Conservation (phyloP, 495 filamentous ascomycete genomes). For the Lasiosphaeria miniovina region DNA sequence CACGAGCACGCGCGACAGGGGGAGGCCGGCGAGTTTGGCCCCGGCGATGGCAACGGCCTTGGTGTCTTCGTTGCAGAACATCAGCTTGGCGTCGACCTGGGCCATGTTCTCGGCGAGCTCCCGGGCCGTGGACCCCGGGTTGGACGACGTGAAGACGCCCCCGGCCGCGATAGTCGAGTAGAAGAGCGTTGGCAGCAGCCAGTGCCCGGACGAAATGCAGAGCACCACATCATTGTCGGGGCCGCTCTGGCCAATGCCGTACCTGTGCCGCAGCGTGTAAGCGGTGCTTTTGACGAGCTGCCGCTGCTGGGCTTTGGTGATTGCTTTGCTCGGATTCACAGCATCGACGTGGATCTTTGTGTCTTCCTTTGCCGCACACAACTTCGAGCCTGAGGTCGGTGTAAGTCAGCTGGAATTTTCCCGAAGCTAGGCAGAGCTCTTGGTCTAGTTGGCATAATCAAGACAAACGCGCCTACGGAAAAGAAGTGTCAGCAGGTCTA, state of each 20-base stretch:
- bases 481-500: constrained; percentile 3
- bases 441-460: not conserved
- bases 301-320: constrained; percentile 49
- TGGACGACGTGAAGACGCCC: constrained; percentile 48
- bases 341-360: constrained; percentile 39
- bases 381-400: not conserved
- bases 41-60: constrained; percentile 58
- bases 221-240: constrained; percentile 51
- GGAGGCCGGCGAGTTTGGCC: constrained; percentile 55
- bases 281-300: constrained; percentile 43
- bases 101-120: constrained; percentile 44
- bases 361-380: constrained; percentile 18
- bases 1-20: constrained; percentile 34
- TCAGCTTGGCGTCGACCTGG: constrained; percentile 48
- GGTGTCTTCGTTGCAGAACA: constrained; percentile 49
- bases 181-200: constrained; percentile 44
- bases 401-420: constrained; percentile 5
- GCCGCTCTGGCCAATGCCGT: constrained; percentile 46
- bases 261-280: constrained; percentile 44
- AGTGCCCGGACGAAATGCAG: constrained; percentile 49
- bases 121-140: constrained; percentile 36
- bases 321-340: constrained; percentile 40
- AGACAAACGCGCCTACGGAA: not conserved
- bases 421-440: constrained; percentile 5
- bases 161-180: constrained; percentile 49